Evolutionary conservation across 495 filamentous ascomycete species (phyloP).

Genomic region (Xylaria cubensis): DNA sequence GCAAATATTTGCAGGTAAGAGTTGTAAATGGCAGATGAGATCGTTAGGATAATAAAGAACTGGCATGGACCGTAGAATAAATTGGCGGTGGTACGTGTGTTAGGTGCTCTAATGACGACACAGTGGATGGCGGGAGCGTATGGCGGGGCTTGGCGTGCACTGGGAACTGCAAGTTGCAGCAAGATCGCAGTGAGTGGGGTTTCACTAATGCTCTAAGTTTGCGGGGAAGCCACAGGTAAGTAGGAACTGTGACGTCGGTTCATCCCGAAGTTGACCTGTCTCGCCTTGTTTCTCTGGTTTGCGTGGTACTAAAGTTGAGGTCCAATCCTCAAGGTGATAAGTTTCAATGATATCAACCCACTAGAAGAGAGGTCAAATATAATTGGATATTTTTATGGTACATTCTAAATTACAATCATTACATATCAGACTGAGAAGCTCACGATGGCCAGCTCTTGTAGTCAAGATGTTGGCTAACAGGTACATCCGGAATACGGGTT

Average conservation of each 20-base stretch:
- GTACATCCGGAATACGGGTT: neutral
- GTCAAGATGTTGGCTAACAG: neutral
- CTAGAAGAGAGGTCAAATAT: neutral
- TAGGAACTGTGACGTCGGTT: constrained; percentile 19
- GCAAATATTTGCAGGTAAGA: neutral
- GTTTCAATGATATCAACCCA: neutral
- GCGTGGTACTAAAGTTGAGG: neutral
- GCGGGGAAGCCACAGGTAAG: constrained; percentile 18
- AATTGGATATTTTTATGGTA: neutral
- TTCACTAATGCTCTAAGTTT: constrained; percentile 7
- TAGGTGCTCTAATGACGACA: constrained; percentile 14
- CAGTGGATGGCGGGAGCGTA: neutral
- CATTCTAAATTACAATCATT: neutral
- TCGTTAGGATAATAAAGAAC: neutral
- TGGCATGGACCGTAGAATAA: neutral
- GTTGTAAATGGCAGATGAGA: neutral
- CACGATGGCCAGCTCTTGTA: neutral
- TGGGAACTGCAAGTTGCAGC: constrained; percentile 2
- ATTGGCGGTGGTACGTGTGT: constrained; percentile 10
- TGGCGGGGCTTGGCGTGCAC: neutral
- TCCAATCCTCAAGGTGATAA: neutral
- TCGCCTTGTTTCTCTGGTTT: neutral
- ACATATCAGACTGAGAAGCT: neutral
- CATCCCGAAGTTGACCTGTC: neutral
- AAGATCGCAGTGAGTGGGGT: constrained; percentile 16